Base-by-base conservation (phyloP, 2,329 filamentous ascomycete genomes). In the Fusarium setosum region DNA sequence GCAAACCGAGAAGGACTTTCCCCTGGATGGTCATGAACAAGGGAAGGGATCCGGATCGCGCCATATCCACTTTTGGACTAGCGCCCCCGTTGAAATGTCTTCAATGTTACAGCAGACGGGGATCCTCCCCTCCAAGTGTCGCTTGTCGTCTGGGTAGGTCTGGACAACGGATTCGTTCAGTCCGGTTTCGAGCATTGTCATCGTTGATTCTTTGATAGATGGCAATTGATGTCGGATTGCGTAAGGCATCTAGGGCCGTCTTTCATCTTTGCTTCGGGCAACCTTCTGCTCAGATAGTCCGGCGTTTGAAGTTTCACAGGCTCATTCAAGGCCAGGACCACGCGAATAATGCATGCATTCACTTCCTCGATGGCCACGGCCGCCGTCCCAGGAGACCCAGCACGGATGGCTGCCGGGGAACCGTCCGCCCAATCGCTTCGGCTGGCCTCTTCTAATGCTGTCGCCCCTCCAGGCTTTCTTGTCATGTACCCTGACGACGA, bases 71-170 rank as follows among this genome's bases (percentile, higher is more conserved):
- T 38, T 59, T 48, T 8, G 49, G 23, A 26, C 41, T 59, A 62
- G 51, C 18, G 6, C 24, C 44, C 59, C 47, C 40, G 49, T 21
- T 31, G 23, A 54, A 49, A 23, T 31, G 41, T 55, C 53, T 45
- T 35, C 49, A 55, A 64, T 64, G 61, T 59, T 59, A 62, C 54
- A 40, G 59, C 41, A 41, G 59, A 42, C 53, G 58, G 61, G 59
- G 52, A 40, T 10, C 52, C 50, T 42, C 20, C 37, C 26, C 37
- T 29, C 41, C 40, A 23, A 51, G 26, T 13, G 10, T 21, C 34
- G 13, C 47, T 57, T 51, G 15, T n/a, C 56, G n/a, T 47, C 56
- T 56, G 48, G 24, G 31, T 38, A 23, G 15, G 26, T 18, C 13
- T 18, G 18, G 13, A 18, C 34, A 35, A 11, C 29, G 48, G 59